These are phyloP conservation scores for Carex pumila DNA, from an alignment of 176 grass and related monocot species.

Conservation along the genomic window DNA sequence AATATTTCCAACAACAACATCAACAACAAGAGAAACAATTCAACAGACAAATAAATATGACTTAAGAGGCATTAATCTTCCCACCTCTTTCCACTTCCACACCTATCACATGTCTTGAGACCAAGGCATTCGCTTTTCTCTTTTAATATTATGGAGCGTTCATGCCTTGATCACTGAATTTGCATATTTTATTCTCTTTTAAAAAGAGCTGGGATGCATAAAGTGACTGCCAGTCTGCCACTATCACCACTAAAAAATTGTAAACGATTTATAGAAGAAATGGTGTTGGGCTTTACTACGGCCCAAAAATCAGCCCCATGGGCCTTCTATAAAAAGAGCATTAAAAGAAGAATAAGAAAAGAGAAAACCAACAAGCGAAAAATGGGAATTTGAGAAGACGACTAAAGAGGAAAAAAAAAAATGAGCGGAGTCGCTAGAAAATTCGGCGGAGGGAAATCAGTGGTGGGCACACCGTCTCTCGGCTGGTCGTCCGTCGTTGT, in stretches of 20 bases:
- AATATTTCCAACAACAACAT: background rate
- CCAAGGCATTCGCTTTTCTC: background rate
- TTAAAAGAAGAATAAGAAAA: background rate
- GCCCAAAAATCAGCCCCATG: background rate
- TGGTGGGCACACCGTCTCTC: constrained; percentile 48
- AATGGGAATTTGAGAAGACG: background rate
- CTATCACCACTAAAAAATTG: too few species aligned
- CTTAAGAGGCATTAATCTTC: background rate
- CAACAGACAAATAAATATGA: background rate
- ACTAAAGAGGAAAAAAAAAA: background rate
- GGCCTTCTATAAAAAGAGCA: background rate
- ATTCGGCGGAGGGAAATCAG: constrained; percentile 41
- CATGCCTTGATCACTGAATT: background rate
- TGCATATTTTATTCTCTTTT: background rate
- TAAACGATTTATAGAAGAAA: background rate
- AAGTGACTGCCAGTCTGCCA: background rate
- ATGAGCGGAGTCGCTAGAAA: constrained; percentile 27
- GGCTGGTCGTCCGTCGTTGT: constrained; percentile 49
- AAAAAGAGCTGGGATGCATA: background rate
- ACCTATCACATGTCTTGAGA: background rate
- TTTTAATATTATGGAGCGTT: background rate
- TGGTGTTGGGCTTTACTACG: background rate
- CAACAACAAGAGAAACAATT: background rate
- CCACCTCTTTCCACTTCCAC: background rate
- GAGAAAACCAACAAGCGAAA: background rate